Evolutionary conservation across 2,329 filamentous ascomycete species (phyloP).

Genomic region (Echinosphaeria canescens): DNA sequence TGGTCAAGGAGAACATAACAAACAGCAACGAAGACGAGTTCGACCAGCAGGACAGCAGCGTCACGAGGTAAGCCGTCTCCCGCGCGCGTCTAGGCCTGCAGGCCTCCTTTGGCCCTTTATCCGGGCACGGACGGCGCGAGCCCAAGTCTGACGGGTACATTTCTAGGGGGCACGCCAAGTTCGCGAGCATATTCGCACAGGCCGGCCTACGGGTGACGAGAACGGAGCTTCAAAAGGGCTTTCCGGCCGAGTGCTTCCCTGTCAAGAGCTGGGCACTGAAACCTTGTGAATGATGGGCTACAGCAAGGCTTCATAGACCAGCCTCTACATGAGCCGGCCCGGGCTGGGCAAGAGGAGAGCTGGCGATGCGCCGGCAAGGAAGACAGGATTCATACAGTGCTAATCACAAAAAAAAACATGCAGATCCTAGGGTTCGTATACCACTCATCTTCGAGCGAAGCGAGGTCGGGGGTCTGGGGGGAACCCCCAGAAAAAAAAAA

Average conservation of each 20-base stretch:
- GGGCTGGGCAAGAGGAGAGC: too few relatives aligned
- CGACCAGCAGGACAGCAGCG: conserved; percentile 54
- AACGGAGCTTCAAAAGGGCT: conserved; percentile 51
- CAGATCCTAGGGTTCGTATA: too few relatives aligned
- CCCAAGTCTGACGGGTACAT: background rate
- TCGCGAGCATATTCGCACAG: conserved; percentile 42
- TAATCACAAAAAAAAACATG: too few relatives aligned
- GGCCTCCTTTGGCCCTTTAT: conserved; percentile 1
- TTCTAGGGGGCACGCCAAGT: conserved; percentile 46
- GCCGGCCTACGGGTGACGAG: conserved; percentile 47
- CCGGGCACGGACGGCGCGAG: conserved; percentile 2
- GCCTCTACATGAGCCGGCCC: too few relatives aligned
- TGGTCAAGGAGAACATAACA: conserved; percentile 65
- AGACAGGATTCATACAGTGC: too few relatives aligned
- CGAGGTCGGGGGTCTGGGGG: too few relatives aligned
- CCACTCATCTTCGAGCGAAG: too few relatives aligned
- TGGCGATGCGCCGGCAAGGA: too few relatives aligned
- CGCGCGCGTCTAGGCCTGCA: background rate
- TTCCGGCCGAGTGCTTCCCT: conserved; percentile 44
- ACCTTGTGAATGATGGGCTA: conserved; percentile 14
- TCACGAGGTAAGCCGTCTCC: conserved; percentile 35
- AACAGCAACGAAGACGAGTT: conserved; percentile 40
- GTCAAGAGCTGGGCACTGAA: conserved; percentile 62
- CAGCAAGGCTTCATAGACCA: too few relatives aligned
- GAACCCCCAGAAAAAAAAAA: too few relatives aligned